Percentiles rank a stretch among this genome's conserved stretches.
phyloP scores from a whole-genome alignment of 179 eudicot genomes.

The Beta corolliflora region DNA sequence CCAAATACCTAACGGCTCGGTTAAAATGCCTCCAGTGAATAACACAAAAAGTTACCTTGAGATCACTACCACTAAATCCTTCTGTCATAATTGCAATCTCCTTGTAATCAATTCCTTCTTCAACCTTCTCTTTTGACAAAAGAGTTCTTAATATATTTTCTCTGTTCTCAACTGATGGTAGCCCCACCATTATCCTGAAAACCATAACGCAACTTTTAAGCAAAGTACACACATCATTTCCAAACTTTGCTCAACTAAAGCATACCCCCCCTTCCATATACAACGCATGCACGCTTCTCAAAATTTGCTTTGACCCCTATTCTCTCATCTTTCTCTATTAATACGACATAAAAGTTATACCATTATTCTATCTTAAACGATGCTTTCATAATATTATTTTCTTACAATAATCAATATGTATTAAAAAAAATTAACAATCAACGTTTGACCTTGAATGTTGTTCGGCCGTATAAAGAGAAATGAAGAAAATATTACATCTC shows the following conservation, averaged over 20 bases:
- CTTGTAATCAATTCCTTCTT: constrained; percentile 56
- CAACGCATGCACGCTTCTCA: too few relatives aligned
- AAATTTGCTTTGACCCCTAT: too few relatives aligned
- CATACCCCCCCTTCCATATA: rapidly evolving
- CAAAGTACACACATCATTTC: background rate
- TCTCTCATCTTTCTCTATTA: too few relatives aligned
- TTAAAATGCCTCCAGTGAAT: background rate
- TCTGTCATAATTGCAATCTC: constrained; percentile 78
- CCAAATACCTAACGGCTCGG: too few relatives aligned
- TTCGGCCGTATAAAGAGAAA: too few relatives aligned
- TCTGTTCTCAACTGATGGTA: constrained; percentile 72
- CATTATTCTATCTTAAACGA: too few relatives aligned
- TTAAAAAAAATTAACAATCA: too few relatives aligned
- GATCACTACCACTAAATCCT: constrained; percentile 85
- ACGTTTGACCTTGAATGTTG: too few relatives aligned
- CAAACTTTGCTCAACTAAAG: background rate
- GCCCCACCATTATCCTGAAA: constrained; percentile 74
- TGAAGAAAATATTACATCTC: too few relatives aligned
- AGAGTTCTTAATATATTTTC: constrained; percentile 77
- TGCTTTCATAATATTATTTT: too few relatives aligned
- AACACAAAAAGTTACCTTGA: constrained; percentile 47
- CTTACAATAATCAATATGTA: too few relatives aligned
- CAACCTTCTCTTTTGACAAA: constrained; percentile 66
- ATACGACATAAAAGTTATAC: too few relatives aligned
- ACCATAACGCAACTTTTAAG: background rate